Base-by-base conservation (phyloP, 495 filamentous ascomycete species). In the Aspergillus ostianus region DNA sequence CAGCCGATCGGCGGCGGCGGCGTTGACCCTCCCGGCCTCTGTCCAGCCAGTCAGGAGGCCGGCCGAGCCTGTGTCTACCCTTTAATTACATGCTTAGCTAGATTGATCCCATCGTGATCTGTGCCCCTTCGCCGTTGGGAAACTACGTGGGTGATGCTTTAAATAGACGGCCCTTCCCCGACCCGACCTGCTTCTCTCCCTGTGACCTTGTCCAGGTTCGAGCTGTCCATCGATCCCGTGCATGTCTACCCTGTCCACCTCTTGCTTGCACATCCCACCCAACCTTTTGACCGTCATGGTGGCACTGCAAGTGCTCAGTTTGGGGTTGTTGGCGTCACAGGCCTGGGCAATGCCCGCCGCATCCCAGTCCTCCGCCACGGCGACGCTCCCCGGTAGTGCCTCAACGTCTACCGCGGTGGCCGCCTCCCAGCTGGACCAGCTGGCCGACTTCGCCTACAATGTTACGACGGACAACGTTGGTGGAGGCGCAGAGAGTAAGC, bases 401-500 rank as follows among this genome's bases (percentile, higher is more conserved):
- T 67, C 67, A 41, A 64, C 62, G 21, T 67, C 63, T 2, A 56
- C 61, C 12, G 58, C 58, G 3, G 58, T 57, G 18, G 66, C 68
- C 17, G 58, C 64, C 18, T 53, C 53, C 18, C 66, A 68, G 49
- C 50, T 70, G 10, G 59, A 63, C 50, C 49, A 56, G 10, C 29
- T 70, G 55, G 55, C 56, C 20, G 21, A 55, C 18, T 55, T 60
- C 53, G 68, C 68, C 30, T 64, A 57, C 53, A 60, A 65, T 9
- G 15, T 46, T 46, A 57, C 59, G 0, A 60, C 51, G 19, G 61
- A 59, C n/a, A 63, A 21, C 20, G 21, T 70, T 29, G 26, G 44
- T 20, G 55, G 29, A 15, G 26, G 51, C 30, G 41, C 60, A 9
- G 55, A 57, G n/a, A 57, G 67, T 57, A 75, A 73, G 63, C 77